Evolutionary conservation across 768 basidiomycete genomes (phyloP).

Genomic region (Kwoniella pini): DNA sequence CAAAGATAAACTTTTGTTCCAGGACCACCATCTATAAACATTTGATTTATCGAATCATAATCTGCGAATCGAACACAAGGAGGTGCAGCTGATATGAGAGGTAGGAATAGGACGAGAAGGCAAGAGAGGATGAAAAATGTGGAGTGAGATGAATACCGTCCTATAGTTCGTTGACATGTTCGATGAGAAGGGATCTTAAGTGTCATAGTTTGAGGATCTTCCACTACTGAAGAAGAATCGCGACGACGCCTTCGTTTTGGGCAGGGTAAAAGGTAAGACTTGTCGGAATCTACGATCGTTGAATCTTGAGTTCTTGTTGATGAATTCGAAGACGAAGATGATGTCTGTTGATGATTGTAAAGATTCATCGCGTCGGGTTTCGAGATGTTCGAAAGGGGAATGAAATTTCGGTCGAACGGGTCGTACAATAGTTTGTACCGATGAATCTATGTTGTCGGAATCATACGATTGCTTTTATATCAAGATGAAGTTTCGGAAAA

Average conservation of each 20-base stretch:
- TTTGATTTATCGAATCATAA: slow-evolving; percentile 51
- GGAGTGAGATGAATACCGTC: not conserved
- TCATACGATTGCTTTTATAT: too few species aligned
- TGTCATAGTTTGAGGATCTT: not conserved
- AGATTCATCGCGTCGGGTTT: not conserved
- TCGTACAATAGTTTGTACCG: too few species aligned
- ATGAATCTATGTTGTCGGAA: too few species aligned
- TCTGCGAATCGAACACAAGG: slow-evolving; percentile 49
- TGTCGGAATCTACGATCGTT: too few species aligned
- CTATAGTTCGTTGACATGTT: not conserved
- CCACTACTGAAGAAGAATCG: not conserved
- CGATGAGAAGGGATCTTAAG: too few species aligned
- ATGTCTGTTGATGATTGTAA: not conserved
- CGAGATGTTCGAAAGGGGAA: too few species aligned
- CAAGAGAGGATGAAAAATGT: slow-evolving; percentile 13
- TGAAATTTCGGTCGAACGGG: too few species aligned
- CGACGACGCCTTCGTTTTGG: not conserved
- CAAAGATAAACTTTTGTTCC: slow-evolving; percentile 54
- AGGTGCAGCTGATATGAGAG: slow-evolving; percentile 20
- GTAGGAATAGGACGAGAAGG: slow-evolving; percentile 14
- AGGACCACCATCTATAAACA: slow-evolving; percentile 54
- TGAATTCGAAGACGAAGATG: not conserved
- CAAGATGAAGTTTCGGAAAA: too few species aligned
- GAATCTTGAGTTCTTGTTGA: not conserved
- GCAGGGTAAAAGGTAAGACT: too few species aligned